These are phyloP conservation scores for Telopea speciosissima DNA, from an alignment of 177 flowering plant species.

Conservation along the genomic window DNA sequence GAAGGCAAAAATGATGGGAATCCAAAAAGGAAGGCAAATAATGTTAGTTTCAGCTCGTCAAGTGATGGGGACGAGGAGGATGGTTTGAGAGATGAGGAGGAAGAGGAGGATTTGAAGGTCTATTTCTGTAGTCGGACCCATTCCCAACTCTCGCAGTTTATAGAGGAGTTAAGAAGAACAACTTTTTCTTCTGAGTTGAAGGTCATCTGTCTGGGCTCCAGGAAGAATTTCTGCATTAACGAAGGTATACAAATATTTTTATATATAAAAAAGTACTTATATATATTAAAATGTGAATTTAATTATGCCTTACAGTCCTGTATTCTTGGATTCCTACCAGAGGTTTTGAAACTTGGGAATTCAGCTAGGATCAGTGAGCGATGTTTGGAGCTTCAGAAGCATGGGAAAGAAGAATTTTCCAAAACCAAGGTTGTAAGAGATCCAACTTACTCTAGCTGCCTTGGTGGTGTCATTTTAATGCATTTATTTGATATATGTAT, in stretches of 20 bases:
- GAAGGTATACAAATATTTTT: conserved; percentile 41
- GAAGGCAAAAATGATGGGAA: conserved; percentile 21
- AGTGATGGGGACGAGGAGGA: conserved; percentile 60
- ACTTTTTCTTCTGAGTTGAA: conserved; percentile 51
- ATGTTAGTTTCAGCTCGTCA: conserved; percentile 36
- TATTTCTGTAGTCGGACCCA: conserved; percentile 93
- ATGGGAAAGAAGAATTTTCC: conserved; percentile 46
- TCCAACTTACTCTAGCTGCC: background rate
- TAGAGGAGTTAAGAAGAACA: conserved; percentile 84
- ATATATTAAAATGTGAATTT: background rate
- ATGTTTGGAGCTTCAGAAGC: conserved; percentile 89
- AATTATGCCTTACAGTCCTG: background rate
- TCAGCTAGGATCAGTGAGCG: conserved; percentile 62
- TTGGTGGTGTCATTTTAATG: background rate
- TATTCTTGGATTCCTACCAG: conserved; percentile 27
- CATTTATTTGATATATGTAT: background rate
- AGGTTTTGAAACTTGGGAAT: conserved; percentile 66
- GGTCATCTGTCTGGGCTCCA: conserved; percentile 73
- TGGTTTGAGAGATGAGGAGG: conserved; percentile 22
- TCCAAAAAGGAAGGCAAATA: conserved; percentile 17
- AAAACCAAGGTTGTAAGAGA: conserved; percentile 51
- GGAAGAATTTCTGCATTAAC: conserved; percentile 86
- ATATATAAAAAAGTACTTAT: background rate
- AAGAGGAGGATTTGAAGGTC: conserved; percentile 50
- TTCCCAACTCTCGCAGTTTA: conserved; percentile 94